These are phyloP conservation scores for Phytophthora idaei DNA, from an alignment of 352 stramenopile genomes.

Conservation along the genomic window DNA sequence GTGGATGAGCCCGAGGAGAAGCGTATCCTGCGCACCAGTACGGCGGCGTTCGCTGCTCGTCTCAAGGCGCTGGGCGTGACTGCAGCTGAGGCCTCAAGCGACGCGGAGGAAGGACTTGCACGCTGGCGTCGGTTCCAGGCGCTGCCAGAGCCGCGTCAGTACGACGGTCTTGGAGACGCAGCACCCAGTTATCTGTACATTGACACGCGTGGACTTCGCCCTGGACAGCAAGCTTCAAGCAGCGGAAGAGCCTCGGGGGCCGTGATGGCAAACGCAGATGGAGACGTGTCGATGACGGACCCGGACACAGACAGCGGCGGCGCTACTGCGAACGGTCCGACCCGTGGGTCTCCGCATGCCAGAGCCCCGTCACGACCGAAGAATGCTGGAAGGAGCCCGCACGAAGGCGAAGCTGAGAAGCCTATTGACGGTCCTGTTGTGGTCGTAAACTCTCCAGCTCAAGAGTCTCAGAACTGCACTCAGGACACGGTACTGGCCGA, in stretches of 20 bases:
- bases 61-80: slow-evolving; percentile 33
- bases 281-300: slow-evolving; percentile 45
- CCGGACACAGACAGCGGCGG: slow-evolving; percentile 18
- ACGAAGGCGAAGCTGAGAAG: slow-evolving; percentile 19
- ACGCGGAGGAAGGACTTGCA: slow-evolving; percentile 35
- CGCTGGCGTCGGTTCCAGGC: slow-evolving; percentile 38
- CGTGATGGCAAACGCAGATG: slow-evolving; percentile 23
- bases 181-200: slow-evolving; percentile 65
- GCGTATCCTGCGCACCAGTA: slow-evolving; percentile 27
- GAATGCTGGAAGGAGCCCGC: slow-evolving; percentile 26
- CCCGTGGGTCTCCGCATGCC: slow-evolving; percentile 2
- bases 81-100: slow-evolving; percentile 15
- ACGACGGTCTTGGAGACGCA: slow-evolving; percentile 35
- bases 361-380: slow-evolving; percentile 6
- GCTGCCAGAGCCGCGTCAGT: slow-evolving; percentile 20
- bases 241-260: slow-evolving; percentile 2
- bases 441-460: neutral
- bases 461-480: slow-evolving; percentile 18
- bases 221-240: slow-evolving; percentile 9
- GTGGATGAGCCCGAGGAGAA: slow-evolving; percentile 28
- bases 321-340: slow-evolving; percentile 2
- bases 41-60: slow-evolving; percentile 35
- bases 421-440: slow-evolving; percentile 2
- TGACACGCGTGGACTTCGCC: slow-evolving; percentile 46
- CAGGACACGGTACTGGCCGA: slow-evolving; percentile 13